A percentile compares a stretch with the other conserved stretches of the same genome.
Conservation (phyloP, 2,329 filamentous ascomycete genomes). For the Rasamsonia emersonii region DNA sequence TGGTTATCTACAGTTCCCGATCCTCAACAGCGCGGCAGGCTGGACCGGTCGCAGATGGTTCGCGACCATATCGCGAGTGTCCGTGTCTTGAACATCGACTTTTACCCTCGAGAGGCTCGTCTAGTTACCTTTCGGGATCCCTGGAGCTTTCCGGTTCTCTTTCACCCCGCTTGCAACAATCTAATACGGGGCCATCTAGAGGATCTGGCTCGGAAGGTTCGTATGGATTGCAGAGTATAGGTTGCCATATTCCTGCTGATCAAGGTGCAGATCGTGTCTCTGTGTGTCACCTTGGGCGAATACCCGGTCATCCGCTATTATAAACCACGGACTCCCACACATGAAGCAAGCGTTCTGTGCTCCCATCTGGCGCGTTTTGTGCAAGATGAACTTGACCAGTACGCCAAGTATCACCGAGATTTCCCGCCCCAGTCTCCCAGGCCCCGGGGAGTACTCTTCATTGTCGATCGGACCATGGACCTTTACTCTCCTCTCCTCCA, state of each 20-base stretch:
- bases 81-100: constrained; percentile 78
- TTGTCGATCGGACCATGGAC: constrained; percentile 91
- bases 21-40: constrained; percentile 59
- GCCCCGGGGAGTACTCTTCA: constrained; percentile 72
- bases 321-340: constrained; percentile 61
- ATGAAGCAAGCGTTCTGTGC: constrained; percentile 83
- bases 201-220: constrained; percentile 76
- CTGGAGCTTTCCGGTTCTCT: constrained; percentile 89
- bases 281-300: constrained; percentile 89
- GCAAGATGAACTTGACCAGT: constrained; percentile 82
- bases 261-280: constrained; percentile 59
- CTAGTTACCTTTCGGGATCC: constrained; percentile 87
- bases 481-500: constrained; percentile 78
- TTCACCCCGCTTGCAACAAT: constrained; percentile 80
- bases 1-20: constrained; percentile 51
- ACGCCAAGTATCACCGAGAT: constrained; percentile 72
- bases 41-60: constrained; percentile 62
- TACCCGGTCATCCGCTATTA: constrained; percentile 92
- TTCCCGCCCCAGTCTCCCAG: constrained; percentile 68
- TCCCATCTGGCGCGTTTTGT: constrained; percentile 83
- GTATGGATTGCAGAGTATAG: constrained; percentile 1
- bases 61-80: constrained; percentile 71
- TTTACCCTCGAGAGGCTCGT: constrained; percentile 82
- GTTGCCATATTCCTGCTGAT: constrained; percentile 9
- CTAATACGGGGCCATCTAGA: constrained; percentile 78